These are phyloP conservation scores for Aspergillus caelatus DNA, from an alignment of 2,329 filamentous ascomycete species.

Conservation along the genomic window DNA sequence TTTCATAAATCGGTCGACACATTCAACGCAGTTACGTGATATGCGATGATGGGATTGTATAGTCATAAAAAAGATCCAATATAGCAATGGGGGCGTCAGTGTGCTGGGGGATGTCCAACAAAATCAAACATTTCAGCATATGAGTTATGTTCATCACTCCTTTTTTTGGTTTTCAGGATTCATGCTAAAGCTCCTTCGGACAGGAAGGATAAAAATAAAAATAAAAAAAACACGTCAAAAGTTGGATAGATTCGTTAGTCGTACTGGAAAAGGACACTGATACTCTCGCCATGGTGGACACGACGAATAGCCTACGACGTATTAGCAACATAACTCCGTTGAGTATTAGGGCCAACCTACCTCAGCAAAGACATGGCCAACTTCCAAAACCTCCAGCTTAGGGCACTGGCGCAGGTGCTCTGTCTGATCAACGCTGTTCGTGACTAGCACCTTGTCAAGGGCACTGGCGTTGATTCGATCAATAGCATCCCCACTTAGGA, in stretches of 20 bases:
- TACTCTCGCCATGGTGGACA: conserved; percentile 96
- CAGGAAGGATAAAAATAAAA: conserved; percentile 13
- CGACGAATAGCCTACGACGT: conserved; percentile 75
- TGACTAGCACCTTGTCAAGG: conserved; percentile 91
- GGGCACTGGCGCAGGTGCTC: conserved; percentile 77
- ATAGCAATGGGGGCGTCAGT: conserved; percentile 5
- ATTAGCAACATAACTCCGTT: conserved; percentile 30
- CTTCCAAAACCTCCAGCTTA: conserved; percentile 89
- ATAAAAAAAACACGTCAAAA: conserved; percentile 10
- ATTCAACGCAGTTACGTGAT: conserved; percentile 22
- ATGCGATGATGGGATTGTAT: conserved; percentile 20
- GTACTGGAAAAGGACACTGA: conserved; percentile 91
- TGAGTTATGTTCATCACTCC: conserved; percentile 22
- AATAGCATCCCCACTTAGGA: conserved; percentile 93
- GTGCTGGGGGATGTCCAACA: conserved; percentile 17
- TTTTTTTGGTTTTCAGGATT: conserved; percentile 24
- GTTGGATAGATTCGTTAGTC: conserved; percentile 53
- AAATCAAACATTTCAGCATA: conserved; percentile 15
- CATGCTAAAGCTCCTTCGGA: conserved; percentile 11
- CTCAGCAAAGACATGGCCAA: conserved; percentile 88
- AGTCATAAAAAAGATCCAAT: conserved; percentile 3
- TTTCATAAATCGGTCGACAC: conserved; percentile 10
- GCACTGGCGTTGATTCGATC: conserved; percentile 90
- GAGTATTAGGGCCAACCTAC: conserved; percentile 45
- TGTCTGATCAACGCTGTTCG: conserved; percentile 89